Evolutionary conservation across 2,329 filamentous ascomycete genomes (phyloP).

Genomic region (Aspergillus fumigatiaffinis): DNA sequence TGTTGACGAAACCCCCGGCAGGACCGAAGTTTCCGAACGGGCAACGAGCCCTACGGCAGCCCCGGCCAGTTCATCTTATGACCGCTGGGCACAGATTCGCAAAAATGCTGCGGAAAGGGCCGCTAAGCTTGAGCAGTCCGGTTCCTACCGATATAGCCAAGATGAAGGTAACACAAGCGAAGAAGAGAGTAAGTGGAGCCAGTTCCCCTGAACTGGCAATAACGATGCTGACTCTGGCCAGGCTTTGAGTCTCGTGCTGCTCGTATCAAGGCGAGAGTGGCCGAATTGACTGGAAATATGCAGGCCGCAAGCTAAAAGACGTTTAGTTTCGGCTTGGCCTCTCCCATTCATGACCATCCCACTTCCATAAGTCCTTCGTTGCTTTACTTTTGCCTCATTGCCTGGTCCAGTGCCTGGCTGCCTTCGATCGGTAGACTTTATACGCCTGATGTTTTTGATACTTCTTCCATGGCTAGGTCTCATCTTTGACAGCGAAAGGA

Average conservation of each 20-base stretch:
- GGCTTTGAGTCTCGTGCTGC: constrained; percentile 95
- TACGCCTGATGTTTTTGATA: neutral
- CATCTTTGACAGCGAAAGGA: constrained; percentile 1
- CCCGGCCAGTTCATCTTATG: constrained; percentile 45
- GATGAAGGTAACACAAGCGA: constrained; percentile 90
- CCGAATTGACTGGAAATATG: constrained; percentile 85
- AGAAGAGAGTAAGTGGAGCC: constrained; percentile 74
- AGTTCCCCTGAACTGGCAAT: neutral
- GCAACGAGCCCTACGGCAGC: constrained; percentile 3
- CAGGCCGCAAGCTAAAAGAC: constrained; percentile 45
- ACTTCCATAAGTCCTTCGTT: constrained; percentile 4
- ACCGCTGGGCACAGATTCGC: constrained; percentile 93
- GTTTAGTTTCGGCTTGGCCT: constrained; percentile 2
- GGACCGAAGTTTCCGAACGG: neutral
- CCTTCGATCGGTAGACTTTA: neutral
- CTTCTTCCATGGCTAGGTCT: neutral
- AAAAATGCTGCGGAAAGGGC: constrained; percentile 88
- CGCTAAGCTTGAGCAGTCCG: constrained; percentile 62
- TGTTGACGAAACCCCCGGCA: constrained; percentile 2
- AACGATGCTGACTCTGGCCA: constrained; percentile 38
- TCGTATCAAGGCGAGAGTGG: constrained; percentile 94
- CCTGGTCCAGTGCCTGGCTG: neutral
- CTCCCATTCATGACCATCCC: constrained; percentile 3
- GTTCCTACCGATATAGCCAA: constrained; percentile 51
- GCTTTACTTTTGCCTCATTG: constrained; percentile 3